Evolutionary conservation across 352 stramenopile genomes (phyloP), one percentile per base, ranked within the genome.

Genomic region (Globisporangium paroecandrum): DNA sequence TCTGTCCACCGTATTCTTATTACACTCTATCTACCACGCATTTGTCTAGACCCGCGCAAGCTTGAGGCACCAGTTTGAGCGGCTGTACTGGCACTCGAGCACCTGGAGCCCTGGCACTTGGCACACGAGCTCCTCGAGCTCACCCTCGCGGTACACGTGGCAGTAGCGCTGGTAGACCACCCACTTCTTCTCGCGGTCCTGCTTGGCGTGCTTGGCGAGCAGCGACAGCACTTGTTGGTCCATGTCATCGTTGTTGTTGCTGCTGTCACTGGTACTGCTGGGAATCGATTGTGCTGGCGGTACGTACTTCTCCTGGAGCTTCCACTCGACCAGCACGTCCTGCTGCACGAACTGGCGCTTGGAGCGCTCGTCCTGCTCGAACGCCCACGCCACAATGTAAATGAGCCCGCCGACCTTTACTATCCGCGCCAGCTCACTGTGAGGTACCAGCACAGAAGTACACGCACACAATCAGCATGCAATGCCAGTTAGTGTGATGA

Each of bases 321-420:
- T 95, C 85, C 83, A 93, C 72, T 95, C 82, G 53, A 93, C 87
- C 77, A 93, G 90, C 46, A 93, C 87, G 59, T 95, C 87, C 62
- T 93, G 85, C 63, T 82, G 57, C 20, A 89, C 76, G 66, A 95
- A 95, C 61, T 77, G 76, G 4, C 87, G 79, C 72, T 93, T 95
- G 15, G 87, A 95, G 4, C 73, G 69, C 70, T 75, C 75, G 58
- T 95, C 87, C 66, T 95, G 87, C 65, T 95, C 85, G 36, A 94
- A 94, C 12, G 87, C 85, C 85, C 87, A 95, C 10, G 82, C 87
- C 15, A 94, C 84, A 55, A 95, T 77, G 32, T 81, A 76, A 22
- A 95, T 60, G 0, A 75, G 64, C 0, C 81, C 84, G 13, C 87
- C 82, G 27, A 90, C 72, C 24, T 72, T 73, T 3, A 94, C 83